phyloP scores from a whole-genome alignment of 495 filamentous ascomycete genomes.

The Polyplosphaeria fusca region DNA sequence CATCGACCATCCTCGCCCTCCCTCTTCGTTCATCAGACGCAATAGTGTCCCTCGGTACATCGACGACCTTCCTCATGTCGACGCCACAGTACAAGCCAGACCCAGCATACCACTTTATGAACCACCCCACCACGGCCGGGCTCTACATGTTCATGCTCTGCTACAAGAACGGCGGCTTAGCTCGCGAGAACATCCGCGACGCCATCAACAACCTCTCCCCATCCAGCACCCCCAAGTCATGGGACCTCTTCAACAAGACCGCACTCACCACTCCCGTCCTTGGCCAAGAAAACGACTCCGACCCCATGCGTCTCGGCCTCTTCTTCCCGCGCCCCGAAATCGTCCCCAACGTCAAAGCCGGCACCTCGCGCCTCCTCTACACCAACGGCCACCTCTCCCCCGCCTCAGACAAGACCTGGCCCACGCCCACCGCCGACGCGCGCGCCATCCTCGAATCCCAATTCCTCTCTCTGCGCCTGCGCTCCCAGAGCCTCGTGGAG shows the following conservation, averaged over 20 bases:
- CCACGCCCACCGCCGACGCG: slow-evolving; percentile 62
- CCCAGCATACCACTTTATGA: slow-evolving; percentile 58
- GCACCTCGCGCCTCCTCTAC: slow-evolving; percentile 81
- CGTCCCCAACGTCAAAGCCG: slow-evolving; percentile 79
- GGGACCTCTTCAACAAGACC: slow-evolving; percentile 73
- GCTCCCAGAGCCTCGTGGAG: slow-evolving; percentile 68
- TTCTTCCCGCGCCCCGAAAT: slow-evolving; percentile 96
- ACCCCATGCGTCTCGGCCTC: slow-evolving; percentile 74
- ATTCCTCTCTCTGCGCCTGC: slow-evolving; percentile 81
- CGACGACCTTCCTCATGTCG: slow-evolving; percentile 94
- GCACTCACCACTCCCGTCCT: slow-evolving; percentile 64
- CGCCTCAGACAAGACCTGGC: slow-evolving; percentile 46
- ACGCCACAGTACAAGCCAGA: slow-evolving; percentile 86
- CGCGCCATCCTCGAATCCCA: slow-evolving; percentile 92
- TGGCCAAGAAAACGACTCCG: slow-evolving; percentile 51
- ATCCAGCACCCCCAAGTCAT: slow-evolving; percentile 51
- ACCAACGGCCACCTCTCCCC: slow-evolving; percentile 36
- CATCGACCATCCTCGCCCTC: slow-evolving; percentile 86
- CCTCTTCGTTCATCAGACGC: slow-evolving; percentile 83
- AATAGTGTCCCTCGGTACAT: slow-evolving; percentile 91
- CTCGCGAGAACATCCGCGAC: slow-evolving; percentile 84
- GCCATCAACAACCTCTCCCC: slow-evolving; percentile 52
- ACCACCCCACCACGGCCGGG: slow-evolving; percentile 45
- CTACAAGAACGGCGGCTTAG: slow-evolving; percentile 96
- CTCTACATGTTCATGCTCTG: slow-evolving; percentile 93